Evolutionary conservation across 768 basidiomycete species (phyloP), one percentile per base, ranked within the genome.

Genomic region (Rhodotorula sphaerocarpa): DNA sequence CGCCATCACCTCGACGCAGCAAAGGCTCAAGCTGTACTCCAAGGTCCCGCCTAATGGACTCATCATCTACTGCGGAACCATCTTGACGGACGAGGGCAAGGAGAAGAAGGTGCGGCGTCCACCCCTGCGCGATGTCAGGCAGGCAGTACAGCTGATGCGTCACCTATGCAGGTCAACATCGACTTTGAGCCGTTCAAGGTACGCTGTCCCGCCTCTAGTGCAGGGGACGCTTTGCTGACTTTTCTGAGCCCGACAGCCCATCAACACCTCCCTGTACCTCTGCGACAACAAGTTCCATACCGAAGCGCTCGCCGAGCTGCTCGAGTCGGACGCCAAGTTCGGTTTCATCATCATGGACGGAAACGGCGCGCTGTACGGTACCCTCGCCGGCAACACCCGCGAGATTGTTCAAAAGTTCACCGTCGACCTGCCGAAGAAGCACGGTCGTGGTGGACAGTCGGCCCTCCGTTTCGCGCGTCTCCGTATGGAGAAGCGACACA

Each of bases 261-360:
- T 97, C 79, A 97, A 96, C 76, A 96, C 93, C 21, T 96, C 95
- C 18, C 83, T 99, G 54, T 99, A 99, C 78, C 86, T 96, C 50
- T 99, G 95, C 75, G 95, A 97, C 81, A 96, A 95, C 80, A 96
- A 95, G 76, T 99, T 99, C 79, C 93, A 97, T 79, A 97, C 95
- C 2, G 95, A 96, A 73, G 92, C 91, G 0, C 82, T 99, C 28
- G 88, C 89, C 33, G 95, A 97, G 74, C 84, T 99, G 51, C 82
- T 99, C 66, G 93, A 97, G 77, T 91, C 88, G 25, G 95, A 99
- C 75, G 87, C 88, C 69, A 88, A 89, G 73, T 99, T 97, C 76
- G 95, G 91, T 33, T 99, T 99, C 81, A 95, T 99, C 76, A 90
- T 97, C 74, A 97, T 97, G 93, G 93, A 95, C 73, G 89, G 90